Evolutionary conservation across 2,329 filamentous ascomycete species (phyloP).

Genomic region (Alternaria viburni): DNA sequence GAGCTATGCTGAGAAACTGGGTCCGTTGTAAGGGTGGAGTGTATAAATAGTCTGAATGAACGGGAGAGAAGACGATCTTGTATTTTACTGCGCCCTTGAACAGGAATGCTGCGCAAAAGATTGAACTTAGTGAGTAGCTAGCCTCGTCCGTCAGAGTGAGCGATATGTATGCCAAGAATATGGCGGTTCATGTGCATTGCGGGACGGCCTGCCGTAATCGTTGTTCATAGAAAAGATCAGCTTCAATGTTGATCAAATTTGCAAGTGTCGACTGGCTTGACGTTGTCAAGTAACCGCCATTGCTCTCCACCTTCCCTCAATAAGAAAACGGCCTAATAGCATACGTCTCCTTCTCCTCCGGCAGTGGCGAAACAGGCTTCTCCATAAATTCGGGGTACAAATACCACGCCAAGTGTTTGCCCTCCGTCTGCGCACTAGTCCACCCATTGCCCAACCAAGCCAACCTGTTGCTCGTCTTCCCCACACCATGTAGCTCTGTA

Average conservation of each 20-base stretch:
- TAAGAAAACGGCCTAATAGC: conserved; percentile 47
- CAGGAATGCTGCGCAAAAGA: neutral
- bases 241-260: neutral
- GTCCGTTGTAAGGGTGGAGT: neutral
- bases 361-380: conserved; percentile 39
- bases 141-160: neutral
- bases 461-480: conserved; percentile 33
- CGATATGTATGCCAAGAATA: neutral
- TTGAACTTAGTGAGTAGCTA: neutral
- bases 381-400: conserved; percentile 50
- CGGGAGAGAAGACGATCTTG: neutral
- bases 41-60: neutral
- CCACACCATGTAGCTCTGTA: conserved; percentile 10
- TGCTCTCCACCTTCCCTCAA: conserved; percentile 11
- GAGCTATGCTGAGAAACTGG: neutral
- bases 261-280: neutral
- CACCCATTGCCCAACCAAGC: conserved; percentile 45
- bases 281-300: neutral
- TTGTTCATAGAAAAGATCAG: neutral
- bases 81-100: neutral
- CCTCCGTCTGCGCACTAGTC: conserved; percentile 34
- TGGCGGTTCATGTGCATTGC: neutral
- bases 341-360: conserved; percentile 49
- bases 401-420: conserved; percentile 51
- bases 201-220: neutral